A percentile compares a stretch with the other conserved stretches of the same genome.
Evolutionary conservation across 2,329 filamentous ascomycete species (phyloP).

Genomic region (Microdochium paspali): DNA sequence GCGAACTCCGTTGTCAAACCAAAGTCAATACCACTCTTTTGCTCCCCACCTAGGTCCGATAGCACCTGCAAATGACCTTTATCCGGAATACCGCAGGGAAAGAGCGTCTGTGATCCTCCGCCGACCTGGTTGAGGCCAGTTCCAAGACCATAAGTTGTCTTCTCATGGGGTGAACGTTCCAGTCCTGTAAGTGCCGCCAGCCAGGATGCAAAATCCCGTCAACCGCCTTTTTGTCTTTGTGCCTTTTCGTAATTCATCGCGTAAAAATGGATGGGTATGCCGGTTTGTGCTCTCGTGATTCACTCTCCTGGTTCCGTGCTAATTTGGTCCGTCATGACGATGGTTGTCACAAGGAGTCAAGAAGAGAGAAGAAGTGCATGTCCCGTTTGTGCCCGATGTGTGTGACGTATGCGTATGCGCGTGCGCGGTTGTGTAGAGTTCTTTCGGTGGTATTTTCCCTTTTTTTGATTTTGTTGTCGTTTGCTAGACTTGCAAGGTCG

Average conservation of each 20-base stretch:
- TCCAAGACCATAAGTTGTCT: neutral
- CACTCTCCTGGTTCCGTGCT: neutral
- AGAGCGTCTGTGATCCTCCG: neutral
- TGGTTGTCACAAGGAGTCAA: neutral
- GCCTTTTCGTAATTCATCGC: neutral
- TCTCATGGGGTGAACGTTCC: neutral
- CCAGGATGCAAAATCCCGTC: neutral
- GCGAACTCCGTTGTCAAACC: neutral
- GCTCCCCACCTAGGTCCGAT: no score
- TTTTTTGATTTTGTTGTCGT: conserved; percentile 18
- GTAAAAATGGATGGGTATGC: neutral
- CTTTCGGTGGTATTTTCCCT: conserved; percentile 18
- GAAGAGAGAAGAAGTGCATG: neutral
- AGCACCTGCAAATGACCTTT: no score
- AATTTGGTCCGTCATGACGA: neutral
- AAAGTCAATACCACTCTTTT: neutral
- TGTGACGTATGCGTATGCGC: neutral
- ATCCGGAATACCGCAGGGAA: neutral
- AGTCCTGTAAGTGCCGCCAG: neutral
- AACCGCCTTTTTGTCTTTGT: neutral
- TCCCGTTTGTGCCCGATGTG: neutral
- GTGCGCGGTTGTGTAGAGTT: conserved; percentile 6
- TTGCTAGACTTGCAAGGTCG: conserved; percentile 23
- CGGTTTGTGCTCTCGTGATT: neutral
- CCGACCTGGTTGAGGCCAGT: neutral